phyloP scores from a whole-genome alignment of 768 basidiomycete genomes.

The Punctularia strigosozonata region DNA sequence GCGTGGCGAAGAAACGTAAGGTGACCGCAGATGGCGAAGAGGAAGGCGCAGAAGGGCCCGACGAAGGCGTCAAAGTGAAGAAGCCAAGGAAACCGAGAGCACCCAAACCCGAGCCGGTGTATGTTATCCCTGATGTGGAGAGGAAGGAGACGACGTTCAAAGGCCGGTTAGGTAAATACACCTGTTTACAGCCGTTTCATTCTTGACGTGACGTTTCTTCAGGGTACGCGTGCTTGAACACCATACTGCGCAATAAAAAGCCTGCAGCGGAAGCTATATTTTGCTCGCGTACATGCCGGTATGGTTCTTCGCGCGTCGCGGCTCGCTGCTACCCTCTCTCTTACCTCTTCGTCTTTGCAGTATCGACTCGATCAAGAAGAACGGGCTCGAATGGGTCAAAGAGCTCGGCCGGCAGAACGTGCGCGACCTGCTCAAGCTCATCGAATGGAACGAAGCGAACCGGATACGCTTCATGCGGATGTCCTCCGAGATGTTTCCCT shows the following conservation, averaged over 20 bases:
- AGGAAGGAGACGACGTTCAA: constrained; percentile 56
- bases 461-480: constrained; percentile 80
- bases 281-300: constrained; percentile 63
- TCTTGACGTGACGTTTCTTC: constrained; percentile 11
- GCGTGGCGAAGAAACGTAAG: too few species aligned
- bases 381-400: constrained; percentile 74
- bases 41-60: too few species aligned
- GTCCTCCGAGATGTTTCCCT: constrained; percentile 91
- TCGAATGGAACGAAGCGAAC: constrained; percentile 89
- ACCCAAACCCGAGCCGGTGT: constrained; percentile 17
- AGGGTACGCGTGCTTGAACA: constrained; percentile 80
- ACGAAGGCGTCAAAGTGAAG: neutral
- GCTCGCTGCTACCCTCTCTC: neutral
- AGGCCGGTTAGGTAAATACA: constrained; percentile 41
- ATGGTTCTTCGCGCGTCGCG: constrained; percentile 4
- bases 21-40: too few species aligned
- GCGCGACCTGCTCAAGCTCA: constrained; percentile 57
- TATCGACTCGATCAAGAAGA: constrained; percentile 67
- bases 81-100: neutral
- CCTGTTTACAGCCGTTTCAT: constrained; percentile 7
- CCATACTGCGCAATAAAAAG: constrained; percentile 60
- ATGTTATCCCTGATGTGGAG: constrained; percentile 63
- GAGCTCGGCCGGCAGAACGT: constrained; percentile 69
- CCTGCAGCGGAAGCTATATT: constrained; percentile 59
- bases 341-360: constrained; percentile 27